phyloP scores from a whole-genome alignment of 805 yeast genomes.

The Clavispora vitiphila region DNA sequence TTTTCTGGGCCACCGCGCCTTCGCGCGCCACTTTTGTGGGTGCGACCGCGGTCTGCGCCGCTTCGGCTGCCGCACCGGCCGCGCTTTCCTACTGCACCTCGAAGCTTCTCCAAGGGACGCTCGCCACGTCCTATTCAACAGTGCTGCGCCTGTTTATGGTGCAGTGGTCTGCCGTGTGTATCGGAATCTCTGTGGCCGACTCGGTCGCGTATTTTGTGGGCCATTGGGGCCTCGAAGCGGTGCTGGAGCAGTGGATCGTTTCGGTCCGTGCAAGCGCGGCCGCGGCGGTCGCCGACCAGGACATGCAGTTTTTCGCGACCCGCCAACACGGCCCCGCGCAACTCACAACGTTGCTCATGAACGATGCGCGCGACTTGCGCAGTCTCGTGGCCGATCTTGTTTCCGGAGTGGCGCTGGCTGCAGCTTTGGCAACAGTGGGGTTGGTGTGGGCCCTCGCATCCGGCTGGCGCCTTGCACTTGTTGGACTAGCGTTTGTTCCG shows the following conservation, averaged over 20 bases:
- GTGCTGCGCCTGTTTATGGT: neutral
- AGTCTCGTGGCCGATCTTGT: constrained; percentile 58
- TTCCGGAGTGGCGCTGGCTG: constrained; percentile 47
- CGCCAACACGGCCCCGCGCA: constrained; percentile 42
- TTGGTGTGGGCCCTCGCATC: constrained; percentile 67
- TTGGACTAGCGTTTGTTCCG: constrained; percentile 75
- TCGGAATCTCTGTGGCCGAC: constrained; percentile 58
- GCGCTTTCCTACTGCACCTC: neutral
- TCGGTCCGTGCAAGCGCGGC: constrained; percentile 48
- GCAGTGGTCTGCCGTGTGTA: constrained; percentile 65
- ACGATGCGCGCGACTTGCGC: constrained; percentile 78
- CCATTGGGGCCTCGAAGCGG: constrained; percentile 44
- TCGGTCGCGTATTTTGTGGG: constrained; percentile 54
- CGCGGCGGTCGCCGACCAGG: constrained; percentile 45
- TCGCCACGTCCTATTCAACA: neutral
- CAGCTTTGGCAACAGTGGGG: constrained; percentile 55
- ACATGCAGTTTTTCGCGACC: constrained; percentile 47
- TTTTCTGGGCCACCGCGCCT: neutral
- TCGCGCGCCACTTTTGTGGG: neutral
- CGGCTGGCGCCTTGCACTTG: constrained; percentile 87
- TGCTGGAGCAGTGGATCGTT: constrained; percentile 67
- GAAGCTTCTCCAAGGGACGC: neutral
- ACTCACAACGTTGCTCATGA: constrained; percentile 63
- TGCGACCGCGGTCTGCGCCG: neutral
- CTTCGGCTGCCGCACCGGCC: neutral